Base-by-base conservation (phyloP, 2,329 filamentous ascomycete species). In the Sarocladiaceae sp. region DNA sequence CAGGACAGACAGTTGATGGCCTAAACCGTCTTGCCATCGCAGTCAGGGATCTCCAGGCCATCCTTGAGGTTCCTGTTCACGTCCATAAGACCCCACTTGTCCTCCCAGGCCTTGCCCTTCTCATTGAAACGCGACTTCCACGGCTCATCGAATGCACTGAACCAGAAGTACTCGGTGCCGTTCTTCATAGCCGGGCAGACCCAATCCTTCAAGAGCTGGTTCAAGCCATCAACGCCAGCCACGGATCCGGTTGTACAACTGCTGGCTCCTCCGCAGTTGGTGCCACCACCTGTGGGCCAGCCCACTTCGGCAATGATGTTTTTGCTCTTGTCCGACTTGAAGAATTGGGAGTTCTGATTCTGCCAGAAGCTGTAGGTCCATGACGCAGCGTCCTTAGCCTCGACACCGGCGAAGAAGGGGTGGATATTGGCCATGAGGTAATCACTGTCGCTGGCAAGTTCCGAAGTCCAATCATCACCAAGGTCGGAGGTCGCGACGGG, bases 391-490 rank as follows among this genome's bases (percentile, higher is more conserved):
- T 75, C 61, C 2, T 77, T 68, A 2, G 81, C 83, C 1, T 75
- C 69, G 11, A 88, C 80, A 37, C 91, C 91, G 0, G 83, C 85
- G 59, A 97, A 97, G 73, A 97, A 96, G 0, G 93, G 91, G 60
- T 97, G 93, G 45, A 97, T 87, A 59, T 97, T 97, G 53, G 88
- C 85, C 90, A 97, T 96, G 64, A 97, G 82, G 56, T 87, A 82
- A 62, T 97, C 90, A 33, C 88, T 85, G 43, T 80, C 73, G 3
- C 66, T 54, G 0, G 85, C 85, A 15, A 97, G 76, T 2, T 73
- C 69, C 0, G 73, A 57, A 3, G 80, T 83, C 91, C 91, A 97
- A 56, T 91, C 85, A 56, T 93, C 83, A 20, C 91, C 91, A 0
- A 97, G 73, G 60, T 97, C 91, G 0, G 86, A 89, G 0, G 88